Base-by-base conservation (phyloP, 805 yeast species). In the Suhomyces xylopsoci region DNA sequence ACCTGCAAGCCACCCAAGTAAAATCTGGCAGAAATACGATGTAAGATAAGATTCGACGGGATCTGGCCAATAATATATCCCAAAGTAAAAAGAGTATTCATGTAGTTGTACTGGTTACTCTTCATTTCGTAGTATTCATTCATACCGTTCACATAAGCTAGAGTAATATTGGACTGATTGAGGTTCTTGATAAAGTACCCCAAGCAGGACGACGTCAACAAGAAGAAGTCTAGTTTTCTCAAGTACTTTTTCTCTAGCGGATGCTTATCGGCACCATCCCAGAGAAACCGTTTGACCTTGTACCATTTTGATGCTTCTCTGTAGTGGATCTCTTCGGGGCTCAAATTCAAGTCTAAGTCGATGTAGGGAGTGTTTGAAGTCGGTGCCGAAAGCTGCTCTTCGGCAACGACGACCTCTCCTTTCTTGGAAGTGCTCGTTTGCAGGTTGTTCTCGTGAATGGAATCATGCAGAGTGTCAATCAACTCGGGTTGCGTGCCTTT, bases 11-110 rank as follows among this genome's bases (percentile, higher is more conserved):
- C 67, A 2, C 79, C 81, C 42, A 80, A 60, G 53, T 74, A 78
- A 53, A 65, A 74, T 40, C 81, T 60, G n/a, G 81, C 78, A 7
- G 77, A 62, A 7, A 76, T 60, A 45, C 70, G 63, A 57, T 74
- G 77, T 49, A 79, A 59, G 9, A 80, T 58, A 61, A 70, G 64
- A 48, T 76, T 76, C 0, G 81, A 71, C 8, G 84, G 84, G 26
- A 80, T 69, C 54, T 77, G 81, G 34, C 82, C 82, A 36, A 81
- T 56, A 46, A 79, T 74, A 52, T 81, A 81, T 15, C 84, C 84
- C 17, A 77, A 77, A 0, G 82, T 74, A 76, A 77, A 80, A 25
- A 72, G 55, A 0, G 82, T 71, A 2, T 64, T 61, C 61, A 79
- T 56, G 52, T 73, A 71, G 58, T 81, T 80, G 56, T 73, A 76